Evolutionary conservation across 2,329 filamentous ascomycete genomes (phyloP), one percentile per base, ranked within the genome.

Genomic region (Alternaria conjuncta): DNA sequence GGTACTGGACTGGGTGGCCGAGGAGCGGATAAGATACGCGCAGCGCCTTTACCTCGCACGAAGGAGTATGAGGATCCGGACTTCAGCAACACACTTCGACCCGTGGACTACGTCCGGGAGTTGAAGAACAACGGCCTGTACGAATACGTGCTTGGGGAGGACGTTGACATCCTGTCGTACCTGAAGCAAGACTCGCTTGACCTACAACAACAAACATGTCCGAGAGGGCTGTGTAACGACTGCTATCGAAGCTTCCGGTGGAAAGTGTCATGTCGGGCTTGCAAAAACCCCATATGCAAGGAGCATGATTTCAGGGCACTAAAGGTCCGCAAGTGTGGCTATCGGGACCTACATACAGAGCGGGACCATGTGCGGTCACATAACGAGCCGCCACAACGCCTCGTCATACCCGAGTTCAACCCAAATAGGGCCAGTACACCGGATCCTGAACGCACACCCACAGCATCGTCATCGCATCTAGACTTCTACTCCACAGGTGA

Each of bases 221-320:
- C 86, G 3, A 83, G 86, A 46, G 86, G 86, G 50, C 73, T 88
- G 18, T 88, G 86, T 71, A 82, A 86, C 55, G 85, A 87, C 61
- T 88, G 86, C 72, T 86, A 87, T 66, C 82, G 84, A 28, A 85
- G 84, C n/a, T 84, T 86, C 50, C 82, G 85, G 51, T 88, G 86
- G 86, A 87, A 86, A 69, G 83, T 88, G n/a, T 82, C 85, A 43
- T 88, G 86, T 74, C 85, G 86, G 69, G 82, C 80, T 46, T 88
- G 86, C 77, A 86, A 86, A 44, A 86, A 82, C 57, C 82, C 86
- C 3, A 78, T 88, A 25, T 88, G 86, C 75, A 86, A 87, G 68
- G 86, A 88, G 68, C 86, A 88, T 72, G 86, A 88, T 67, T 83
- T 88, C 47, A 83, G 86, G 25, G 86, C 83, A 13, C 79, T 87